These are phyloP conservation scores for Penicillium pulvis DNA, from an alignment of 495 filamentous ascomycete genomes.

Conservation along the genomic window DNA sequence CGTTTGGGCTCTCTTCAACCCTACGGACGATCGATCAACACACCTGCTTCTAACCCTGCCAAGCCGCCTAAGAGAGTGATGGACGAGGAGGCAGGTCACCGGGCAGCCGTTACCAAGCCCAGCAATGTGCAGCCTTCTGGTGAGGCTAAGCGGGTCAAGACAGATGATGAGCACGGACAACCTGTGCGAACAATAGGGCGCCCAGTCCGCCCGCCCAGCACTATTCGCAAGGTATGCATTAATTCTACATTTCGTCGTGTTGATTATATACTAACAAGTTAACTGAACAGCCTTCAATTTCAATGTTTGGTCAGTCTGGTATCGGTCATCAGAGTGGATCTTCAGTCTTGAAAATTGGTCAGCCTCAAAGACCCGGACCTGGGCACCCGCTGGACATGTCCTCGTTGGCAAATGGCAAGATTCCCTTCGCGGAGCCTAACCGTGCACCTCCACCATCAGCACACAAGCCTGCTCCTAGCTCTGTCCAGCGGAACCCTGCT, in stretches of 20 bases:
- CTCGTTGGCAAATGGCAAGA: conserved; percentile 82
- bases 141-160: conserved; percentile 59
- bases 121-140: conserved; percentile 48
- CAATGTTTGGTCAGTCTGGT: conserved; percentile 59
- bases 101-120: conserved; percentile 44
- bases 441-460: conserved; percentile 42
- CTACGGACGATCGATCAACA: conserved; percentile 47
- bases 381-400: conserved; percentile 73
- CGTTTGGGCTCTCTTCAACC: conserved; percentile 57
- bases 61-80: conserved; percentile 65
- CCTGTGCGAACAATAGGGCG: conserved; percentile 68
- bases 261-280: background rate
- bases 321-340: conserved; percentile 44
- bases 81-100: conserved; percentile 52
- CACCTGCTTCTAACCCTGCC: conserved; percentile 61
- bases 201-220: conserved; percentile 75
- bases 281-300: conserved; percentile 54
- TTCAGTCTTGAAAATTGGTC: conserved; percentile 41
- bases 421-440: conserved; percentile 79
- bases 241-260: conserved; percentile 5
- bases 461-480: conserved; percentile 60
- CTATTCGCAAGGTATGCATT: conserved; percentile 67
- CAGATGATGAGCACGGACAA: conserved; percentile 56
- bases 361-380: conserved; percentile 61
- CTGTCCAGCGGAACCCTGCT: conserved; percentile 44